Base-by-base conservation (phyloP, 2,329 filamentous ascomycete species). In the Mariannaea elegans region DNA sequence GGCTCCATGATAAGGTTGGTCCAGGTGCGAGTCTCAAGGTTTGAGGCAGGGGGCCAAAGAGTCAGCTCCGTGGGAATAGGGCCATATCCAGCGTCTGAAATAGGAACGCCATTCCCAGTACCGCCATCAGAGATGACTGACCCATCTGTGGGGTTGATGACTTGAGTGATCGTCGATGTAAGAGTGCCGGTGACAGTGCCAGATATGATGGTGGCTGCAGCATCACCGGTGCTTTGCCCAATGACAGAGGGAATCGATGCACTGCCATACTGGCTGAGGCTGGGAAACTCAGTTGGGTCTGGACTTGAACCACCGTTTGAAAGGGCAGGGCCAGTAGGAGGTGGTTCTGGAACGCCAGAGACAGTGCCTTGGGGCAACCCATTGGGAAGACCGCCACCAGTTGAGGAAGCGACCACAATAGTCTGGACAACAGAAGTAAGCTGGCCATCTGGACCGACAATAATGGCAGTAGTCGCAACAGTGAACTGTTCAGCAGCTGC, bases 1-100 rank as follows among this genome's bases (percentile, higher is more conserved):
- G 71, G 67, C 41, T 76, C 75, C 2, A 70, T 66, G 23, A 80
- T 75, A 45, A 78, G 51, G 29, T 80, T 80, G 55, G 73, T 72
- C 74, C 77, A 78, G 18, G 76, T 79, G 47, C 72, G 74, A 7
- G 76, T 79, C 18, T 73, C 67, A 3, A 77, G 59, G 7, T 64
- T 64, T 65, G 59, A 70, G 34, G 60, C 58, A 59, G 52, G 38
- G 44, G 69, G 60, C 66, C 69, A 67, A 63, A 75, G 44, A 34
- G 68, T 64, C n/a, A 51, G 44, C 50, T 63, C 63, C 7, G 61
- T 63, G 13, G 66, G 62, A 16, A 64, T 34, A 48, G 66, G 61
- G 41, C 68, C 71, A 46, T 75, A 75, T 4, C 50, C 70, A 13
- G 63, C 60, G 14, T 58, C 36, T 12, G 63, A 56, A 8, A 59